Evolutionary conservation across 805 yeast genomes (phyloP).

Genomic region (Schwanniomyces yamadae): DNA sequence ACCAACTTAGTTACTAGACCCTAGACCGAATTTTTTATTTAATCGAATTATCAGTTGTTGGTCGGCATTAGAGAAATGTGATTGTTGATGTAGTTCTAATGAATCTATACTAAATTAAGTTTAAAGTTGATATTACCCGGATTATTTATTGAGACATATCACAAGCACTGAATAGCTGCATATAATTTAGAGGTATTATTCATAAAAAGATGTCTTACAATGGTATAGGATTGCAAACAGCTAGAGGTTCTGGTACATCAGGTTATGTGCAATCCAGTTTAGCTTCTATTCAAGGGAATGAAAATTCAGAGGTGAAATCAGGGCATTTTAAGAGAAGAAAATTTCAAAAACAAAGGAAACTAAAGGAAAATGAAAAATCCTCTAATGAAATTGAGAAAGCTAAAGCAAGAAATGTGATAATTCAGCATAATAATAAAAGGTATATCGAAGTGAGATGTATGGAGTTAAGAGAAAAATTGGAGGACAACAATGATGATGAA

Average conservation of each 20-base stretch:
- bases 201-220: slow-evolving; percentile 9
- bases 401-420: slow-evolving; percentile 22
- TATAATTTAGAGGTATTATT: neutral
- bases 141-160: too few relatives aligned
- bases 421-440: slow-evolving; percentile 35
- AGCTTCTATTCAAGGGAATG: slow-evolving; percentile 19
- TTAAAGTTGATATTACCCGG: too few relatives aligned
- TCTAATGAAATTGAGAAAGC: slow-evolving; percentile 14
- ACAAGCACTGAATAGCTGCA: too few relatives aligned
- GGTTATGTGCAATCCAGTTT: slow-evolving; percentile 55
- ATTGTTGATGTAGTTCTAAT: too few relatives aligned
- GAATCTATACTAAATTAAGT: too few relatives aligned
- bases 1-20: too few relatives aligned
- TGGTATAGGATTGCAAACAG: slow-evolving; percentile 49
- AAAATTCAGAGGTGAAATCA: slow-evolving; percentile 23
- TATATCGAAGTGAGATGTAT: slow-evolving; percentile 46
- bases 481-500: slow-evolving; percentile 45
- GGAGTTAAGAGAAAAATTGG: slow-evolving; percentile 51
- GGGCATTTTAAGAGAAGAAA: slow-evolving; percentile 41
- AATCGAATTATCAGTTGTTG: too few relatives aligned
- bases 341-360: slow-evolving; percentile 16
- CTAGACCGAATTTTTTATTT: too few relatives aligned
- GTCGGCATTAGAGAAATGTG: too few relatives aligned
- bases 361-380: slow-evolving; percentile 14
- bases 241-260: slow-evolving; percentile 64